Base-by-base conservation (phyloP, 805 yeast species). In the Isabelozyma heimii region DNA sequence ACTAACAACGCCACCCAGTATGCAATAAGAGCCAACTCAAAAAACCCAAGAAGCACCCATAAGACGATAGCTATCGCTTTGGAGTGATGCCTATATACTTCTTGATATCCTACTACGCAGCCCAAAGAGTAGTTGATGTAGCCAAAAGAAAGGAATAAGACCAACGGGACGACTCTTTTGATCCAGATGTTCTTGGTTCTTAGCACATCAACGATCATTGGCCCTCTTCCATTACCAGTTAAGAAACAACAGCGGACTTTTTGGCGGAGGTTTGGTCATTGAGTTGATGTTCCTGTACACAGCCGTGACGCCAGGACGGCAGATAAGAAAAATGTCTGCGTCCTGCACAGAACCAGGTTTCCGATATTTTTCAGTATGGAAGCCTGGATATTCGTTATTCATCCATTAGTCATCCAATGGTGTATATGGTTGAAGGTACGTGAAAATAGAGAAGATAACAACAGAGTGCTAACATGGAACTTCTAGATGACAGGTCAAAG, bases 401-500 rank as follows among this genome's bases (percentile, higher is more conserved):
- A 30, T 10, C 35, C n/a, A 30, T 30, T 13, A 10, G n/a, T 30
- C 5, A 52, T 42, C 37, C 45, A 46, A 38, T 38, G 40, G 40
- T 38, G 15, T n/a, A 30, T 10, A 30, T 40, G 10, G 24, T 17
- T n/a, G 43, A 40, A 40, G 43, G 43, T 40, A 40, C 10, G 43
- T 40, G 16, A 13, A 14, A 15, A 8, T 37, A 14, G 15, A 12
- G 8, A 15, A 4, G 6, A 37, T 15, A 37, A 37, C 10, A 17
- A 37, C 16, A 8, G 9, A 9, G 40, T 30, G 15, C 48, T 39
- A 14, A 52, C 17, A 24, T 45, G 43, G 16, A 37, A 8, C n/a
- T 37, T 35, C 37, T 47, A 58, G 84, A 79, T 46, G 86, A 81
- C 48, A 67, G 78, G 51, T 62, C 79, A 47, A 76, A 77, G 74